Conservation (phyloP, 768 basidiomycete genomes). For the Trametes gibbosa region DNA sequence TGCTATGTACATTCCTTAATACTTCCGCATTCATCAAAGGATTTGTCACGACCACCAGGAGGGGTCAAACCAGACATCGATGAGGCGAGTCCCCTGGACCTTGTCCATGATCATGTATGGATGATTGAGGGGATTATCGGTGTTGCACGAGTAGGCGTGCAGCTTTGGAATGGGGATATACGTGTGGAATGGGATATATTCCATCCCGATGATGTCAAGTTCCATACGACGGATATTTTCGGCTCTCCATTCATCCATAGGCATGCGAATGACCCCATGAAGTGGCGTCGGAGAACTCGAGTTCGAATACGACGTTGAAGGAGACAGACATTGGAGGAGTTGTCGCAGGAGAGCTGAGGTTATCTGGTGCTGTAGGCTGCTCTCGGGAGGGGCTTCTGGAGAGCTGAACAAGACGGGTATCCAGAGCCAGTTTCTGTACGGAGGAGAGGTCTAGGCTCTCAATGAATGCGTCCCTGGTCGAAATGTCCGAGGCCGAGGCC, state of each 20-base stretch:
- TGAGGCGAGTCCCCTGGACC: neutral
- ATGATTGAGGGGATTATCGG: neutral
- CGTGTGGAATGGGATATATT: constrained; percentile 1
- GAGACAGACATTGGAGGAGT: neutral
- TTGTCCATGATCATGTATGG: constrained; percentile 9
- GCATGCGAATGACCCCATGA: constrained; percentile 7
- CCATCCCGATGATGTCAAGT: neutral
- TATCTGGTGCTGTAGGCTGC: neutral
- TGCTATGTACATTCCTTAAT: too few species aligned
- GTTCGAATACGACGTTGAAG: constrained; percentile 1
- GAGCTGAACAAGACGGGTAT: neutral
- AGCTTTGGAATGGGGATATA: constrained; percentile 19
- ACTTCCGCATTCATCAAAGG: too few species aligned
- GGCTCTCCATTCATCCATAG: neutral
- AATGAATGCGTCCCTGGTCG: neutral
- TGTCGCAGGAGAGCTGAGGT: neutral
- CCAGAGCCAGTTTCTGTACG: neutral
- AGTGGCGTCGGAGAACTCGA: neutral
- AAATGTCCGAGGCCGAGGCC: too few species aligned
- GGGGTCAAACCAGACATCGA: constrained; percentile 7
- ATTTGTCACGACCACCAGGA: constrained; percentile 8
- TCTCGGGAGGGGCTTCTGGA: neutral
- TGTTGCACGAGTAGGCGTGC: constrained; percentile 14
- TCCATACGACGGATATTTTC: neutral
- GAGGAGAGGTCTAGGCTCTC: neutral